Evolutionary conservation across 129 eudicot species (phyloP), one percentile per base, ranked within the genome.

Genomic region (Tagetes erecta): DNA sequence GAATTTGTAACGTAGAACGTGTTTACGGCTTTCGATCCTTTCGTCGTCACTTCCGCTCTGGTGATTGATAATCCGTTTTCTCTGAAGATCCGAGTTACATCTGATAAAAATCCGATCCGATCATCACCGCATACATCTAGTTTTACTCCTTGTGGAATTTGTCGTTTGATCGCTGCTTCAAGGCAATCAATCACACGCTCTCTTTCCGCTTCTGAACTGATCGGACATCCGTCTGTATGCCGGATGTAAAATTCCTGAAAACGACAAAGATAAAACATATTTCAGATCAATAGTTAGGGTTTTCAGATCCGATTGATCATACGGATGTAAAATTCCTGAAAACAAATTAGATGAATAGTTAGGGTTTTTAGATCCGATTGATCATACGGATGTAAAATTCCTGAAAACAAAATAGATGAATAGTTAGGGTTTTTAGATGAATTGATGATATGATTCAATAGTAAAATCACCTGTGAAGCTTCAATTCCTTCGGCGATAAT

Each of bases 201-300:
- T 75, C 91, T 75, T 78, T 92, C 97, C 30, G 91, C 97, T 87
- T 92, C 97, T 1, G 97, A 92, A 12, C 84, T 89, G 63, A 89
- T 84, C 10, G 97, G 94, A 70, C 80, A 83, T 68, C 97, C 97
- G 45, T 92, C 96, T 33, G 66, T 80, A 72, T 92, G 97, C 52
- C 94, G 85, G 46, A 92, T 89, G 84, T 77, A 92, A 78, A 85
- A 92, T 82, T 92, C 96, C 97, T 91, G 11, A 36, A 67, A 74
- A 55, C 42, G 6, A 42, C 52, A 12, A 42, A 44, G 75, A 72
- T 36, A 0, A 11, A 57, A 57, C 40, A 39, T 33, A 30, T 1
- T 49, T 68, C 40, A 5, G 5, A 13, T 20, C 27, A 30, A 35
- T 5, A 30, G 6, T 52, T 3, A 44, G 27, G 27, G 27, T 20